These are phyloP conservation scores for Metarhizium brunneum DNA, from an alignment of 2,329 filamentous ascomycete species.

Conservation along the genomic window DNA sequence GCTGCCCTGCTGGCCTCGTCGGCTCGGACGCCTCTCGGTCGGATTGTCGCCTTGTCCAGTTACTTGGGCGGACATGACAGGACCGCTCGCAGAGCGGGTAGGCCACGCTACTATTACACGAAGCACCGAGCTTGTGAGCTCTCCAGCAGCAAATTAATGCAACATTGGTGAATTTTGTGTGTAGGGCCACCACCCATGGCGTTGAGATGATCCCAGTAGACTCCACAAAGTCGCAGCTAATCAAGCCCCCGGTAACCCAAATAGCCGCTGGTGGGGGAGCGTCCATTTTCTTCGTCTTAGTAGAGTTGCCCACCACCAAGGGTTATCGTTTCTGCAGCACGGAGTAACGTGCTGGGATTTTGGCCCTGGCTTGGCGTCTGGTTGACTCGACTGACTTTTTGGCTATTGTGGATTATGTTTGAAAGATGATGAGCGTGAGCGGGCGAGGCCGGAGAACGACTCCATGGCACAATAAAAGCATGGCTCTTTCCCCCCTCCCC, in stretches of 20 bases:
- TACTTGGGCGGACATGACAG: background rate
- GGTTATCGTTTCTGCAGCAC: background rate
- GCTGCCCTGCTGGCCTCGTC: background rate
- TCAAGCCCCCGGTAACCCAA: conserved; percentile 6
- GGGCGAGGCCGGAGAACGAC: conserved; percentile 4
- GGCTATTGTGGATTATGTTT: conserved; percentile 5
- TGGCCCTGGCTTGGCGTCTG: conserved; percentile 1
- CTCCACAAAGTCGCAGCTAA: conserved; percentile 11
- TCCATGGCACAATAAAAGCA: conserved; percentile 10
- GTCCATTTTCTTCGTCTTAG: background rate
- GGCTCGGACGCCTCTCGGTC: background rate
- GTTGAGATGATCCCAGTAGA: conserved; percentile 3
- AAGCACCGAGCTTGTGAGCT: background rate
- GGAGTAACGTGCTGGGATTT: background rate
- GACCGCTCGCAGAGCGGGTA: background rate
- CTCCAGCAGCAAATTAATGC: background rate
- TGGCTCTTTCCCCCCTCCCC: conserved; percentile 10
- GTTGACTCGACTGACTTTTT: conserved; percentile 3
- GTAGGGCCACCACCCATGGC: conserved; percentile 1
- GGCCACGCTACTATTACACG: background rate
- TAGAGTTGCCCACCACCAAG: conserved; percentile 1
- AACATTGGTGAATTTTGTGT: background rate
- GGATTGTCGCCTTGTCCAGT: background rate
- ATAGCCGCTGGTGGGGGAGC: conserved; percentile 6
- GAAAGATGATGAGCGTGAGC: background rate